These are phyloP conservation scores for Vaccinium darrowii DNA, from an alignment of 148 eudicot genomes.

Conservation along the genomic window DNA sequence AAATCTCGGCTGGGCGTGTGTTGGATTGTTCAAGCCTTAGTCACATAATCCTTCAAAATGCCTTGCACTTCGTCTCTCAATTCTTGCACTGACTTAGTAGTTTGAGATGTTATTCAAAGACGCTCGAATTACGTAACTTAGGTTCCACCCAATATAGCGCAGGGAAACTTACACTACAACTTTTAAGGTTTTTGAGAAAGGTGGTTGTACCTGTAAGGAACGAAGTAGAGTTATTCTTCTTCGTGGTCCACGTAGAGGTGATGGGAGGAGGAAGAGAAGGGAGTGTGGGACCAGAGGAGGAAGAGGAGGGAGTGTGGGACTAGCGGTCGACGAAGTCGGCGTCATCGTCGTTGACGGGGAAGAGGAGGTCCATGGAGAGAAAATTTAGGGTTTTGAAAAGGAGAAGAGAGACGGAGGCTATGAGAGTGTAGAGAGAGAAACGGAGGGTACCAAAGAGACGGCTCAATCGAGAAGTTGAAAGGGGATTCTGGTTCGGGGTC, in stretches of 20 bases:
- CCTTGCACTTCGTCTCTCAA: too few species aligned
- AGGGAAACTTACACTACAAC: too few species aligned
- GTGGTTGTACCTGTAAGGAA: slow-evolving; percentile 31
- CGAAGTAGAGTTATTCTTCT: slow-evolving; percentile 47
- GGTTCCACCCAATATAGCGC: too few species aligned
- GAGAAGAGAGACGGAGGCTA: slow-evolving; percentile 8
- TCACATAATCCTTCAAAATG: too few species aligned
- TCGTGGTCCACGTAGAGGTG: not conserved
- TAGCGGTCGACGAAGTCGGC: slow-evolving; percentile 21
- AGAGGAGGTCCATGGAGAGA: slow-evolving; percentile 32
- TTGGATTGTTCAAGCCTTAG: too few species aligned
- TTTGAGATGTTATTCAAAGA: too few species aligned
- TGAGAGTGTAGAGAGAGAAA: slow-evolving; percentile 13
- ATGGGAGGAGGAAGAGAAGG: not conserved
- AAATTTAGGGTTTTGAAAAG: slow-evolving; percentile 32
- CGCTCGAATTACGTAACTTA: too few species aligned
- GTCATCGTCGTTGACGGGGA: slow-evolving; percentile 26
- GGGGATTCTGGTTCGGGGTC: not conserved
- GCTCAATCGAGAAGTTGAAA: slow-evolving; percentile 9
- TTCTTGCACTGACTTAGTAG: too few species aligned
- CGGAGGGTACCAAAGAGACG: slow-evolving; percentile 16
- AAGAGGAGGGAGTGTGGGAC: slow-evolving; percentile 1
- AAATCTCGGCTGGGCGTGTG: too few species aligned
- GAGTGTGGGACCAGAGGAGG: not conserved
- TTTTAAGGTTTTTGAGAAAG: too few species aligned